Conservation (phyloP, 2,329 filamentous ascomycete species). For the Nigrospora osmanthi region DNA sequence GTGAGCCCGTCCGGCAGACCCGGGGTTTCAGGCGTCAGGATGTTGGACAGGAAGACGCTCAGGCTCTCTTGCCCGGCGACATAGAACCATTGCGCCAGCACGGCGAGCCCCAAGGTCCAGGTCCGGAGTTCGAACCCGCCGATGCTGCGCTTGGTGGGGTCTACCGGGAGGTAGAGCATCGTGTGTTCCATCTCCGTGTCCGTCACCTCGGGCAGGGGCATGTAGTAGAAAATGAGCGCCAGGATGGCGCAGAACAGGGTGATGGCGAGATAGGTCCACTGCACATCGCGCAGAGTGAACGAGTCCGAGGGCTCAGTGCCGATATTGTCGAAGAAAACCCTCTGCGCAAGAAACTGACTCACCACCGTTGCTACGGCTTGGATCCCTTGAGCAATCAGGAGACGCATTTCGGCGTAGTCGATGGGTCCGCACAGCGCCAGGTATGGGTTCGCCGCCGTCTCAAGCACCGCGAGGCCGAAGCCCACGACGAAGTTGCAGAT, state of each 20-base stretch:
- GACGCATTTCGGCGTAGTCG: conserved; percentile 64
- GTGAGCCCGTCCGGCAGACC: conserved; percentile 41
- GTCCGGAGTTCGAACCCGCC: conserved; percentile 47
- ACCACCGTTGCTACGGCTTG: conserved; percentile 70
- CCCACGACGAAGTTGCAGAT: conserved; percentile 68
- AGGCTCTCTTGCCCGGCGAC: conserved; percentile 65
- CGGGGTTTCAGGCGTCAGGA: conserved; percentile 28
- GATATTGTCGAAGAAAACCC: conserved; percentile 63
- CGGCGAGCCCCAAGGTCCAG: conserved; percentile 58
- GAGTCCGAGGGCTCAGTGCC: conserved; percentile 24
- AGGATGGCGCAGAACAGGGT: conserved; percentile 66
- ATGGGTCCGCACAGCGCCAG: conserved; percentile 64
- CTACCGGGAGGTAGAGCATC: conserved; percentile 38
- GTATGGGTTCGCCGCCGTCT: conserved; percentile 76
- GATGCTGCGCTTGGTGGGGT: conserved; percentile 38
- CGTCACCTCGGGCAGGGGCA: conserved; percentile 55
- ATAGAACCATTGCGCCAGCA: conserved; percentile 72
- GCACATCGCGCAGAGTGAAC: conserved; percentile 60
- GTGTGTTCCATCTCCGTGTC: conserved; percentile 46
- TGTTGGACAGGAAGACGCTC: conserved; percentile 50
- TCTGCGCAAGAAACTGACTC: conserved; percentile 63
- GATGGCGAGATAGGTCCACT: conserved; percentile 81
- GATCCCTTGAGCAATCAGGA: conserved; percentile 68
- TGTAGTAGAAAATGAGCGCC: conserved; percentile 61
- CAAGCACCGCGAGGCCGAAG: conserved; percentile 67